A percentile compares a stretch with the other conserved stretches of the same genome.
Evolutionary conservation across 139 green algal species (phyloP).

Genomic region (Mesotaenium endlicherianum): DNA sequence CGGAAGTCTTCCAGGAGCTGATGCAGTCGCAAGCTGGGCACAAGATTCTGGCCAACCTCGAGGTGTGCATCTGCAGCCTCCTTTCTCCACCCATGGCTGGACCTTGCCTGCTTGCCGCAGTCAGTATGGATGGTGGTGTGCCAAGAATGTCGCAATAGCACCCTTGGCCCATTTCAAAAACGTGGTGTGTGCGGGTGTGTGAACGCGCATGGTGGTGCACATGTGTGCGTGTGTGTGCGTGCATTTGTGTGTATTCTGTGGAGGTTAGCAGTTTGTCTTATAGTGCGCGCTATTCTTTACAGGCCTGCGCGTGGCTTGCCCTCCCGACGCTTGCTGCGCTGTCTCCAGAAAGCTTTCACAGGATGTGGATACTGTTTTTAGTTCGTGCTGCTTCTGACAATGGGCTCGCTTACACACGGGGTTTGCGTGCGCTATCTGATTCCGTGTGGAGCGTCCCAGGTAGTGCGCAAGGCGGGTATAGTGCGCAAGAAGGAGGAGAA

Average conservation of each 20-base stretch:
- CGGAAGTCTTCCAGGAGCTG: constrained; percentile 43
- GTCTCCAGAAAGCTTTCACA: too few relatives aligned
- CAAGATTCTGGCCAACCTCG: not conserved
- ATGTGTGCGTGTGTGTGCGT: not conserved
- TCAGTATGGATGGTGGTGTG: not conserved
- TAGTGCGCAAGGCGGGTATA: not conserved
- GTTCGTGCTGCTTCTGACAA: too few relatives aligned
- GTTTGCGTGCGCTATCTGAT: not conserved
- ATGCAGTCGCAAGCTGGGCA: constrained; percentile 20
- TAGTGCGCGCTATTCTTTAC: too few relatives aligned
- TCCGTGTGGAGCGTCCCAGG: not conserved
- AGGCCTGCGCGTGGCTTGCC: too few relatives aligned
- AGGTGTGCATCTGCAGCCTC: constrained; percentile 8
- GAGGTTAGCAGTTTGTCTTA: too few relatives aligned
- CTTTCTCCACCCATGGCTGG: too few relatives aligned
- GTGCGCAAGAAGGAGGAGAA: constrained; percentile 31
- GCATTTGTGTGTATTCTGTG: too few relatives aligned
- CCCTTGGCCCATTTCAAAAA: not conserved
- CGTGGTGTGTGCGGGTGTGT: not conserved
- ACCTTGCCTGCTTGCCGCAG: too few relatives aligned
- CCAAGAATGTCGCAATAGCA: not conserved
- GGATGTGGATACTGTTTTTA: too few relatives aligned
- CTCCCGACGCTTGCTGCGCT: too few relatives aligned
- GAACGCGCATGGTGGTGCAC: not conserved
- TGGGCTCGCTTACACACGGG: not conserved